These are phyloP conservation scores for Ilyonectria destructans DNA, from an alignment of 2,329 filamentous ascomycete species.

Conservation along the genomic window DNA sequence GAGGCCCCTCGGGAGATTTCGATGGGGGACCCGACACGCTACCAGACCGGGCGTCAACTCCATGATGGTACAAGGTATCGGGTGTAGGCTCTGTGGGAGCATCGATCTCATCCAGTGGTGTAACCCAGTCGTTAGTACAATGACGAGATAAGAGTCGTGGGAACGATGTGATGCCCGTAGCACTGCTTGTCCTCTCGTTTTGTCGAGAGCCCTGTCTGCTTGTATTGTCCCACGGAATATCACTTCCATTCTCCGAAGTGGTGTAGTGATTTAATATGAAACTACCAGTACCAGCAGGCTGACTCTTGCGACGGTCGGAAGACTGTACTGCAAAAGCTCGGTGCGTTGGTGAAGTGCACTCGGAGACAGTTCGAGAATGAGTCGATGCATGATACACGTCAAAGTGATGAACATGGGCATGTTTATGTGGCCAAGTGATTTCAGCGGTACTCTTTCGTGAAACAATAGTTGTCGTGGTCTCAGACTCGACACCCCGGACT, in stretches of 20 bases:
- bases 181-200: slow-evolving; percentile 37
- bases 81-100: slow-evolving; percentile 23
- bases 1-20: slow-evolving; percentile 30
- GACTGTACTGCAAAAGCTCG: slow-evolving; percentile 23
- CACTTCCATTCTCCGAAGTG: slow-evolving; percentile 35
- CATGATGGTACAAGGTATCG: slow-evolving; percentile 48
- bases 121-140: slow-evolving; percentile 54
- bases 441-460: slow-evolving; percentile 51
- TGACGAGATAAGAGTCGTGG: slow-evolving; percentile 52
- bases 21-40: slow-evolving; percentile 23
- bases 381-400: neutral
- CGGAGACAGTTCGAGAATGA: slow-evolving; percentile 39
- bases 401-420: slow-evolving; percentile 20
- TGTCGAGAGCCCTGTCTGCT: slow-evolving; percentile 37
- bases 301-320: slow-evolving; percentile 37
- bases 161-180: slow-evolving; percentile 55
- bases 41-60: slow-evolving; percentile 52
- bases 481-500: slow-evolving; percentile 34
- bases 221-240: slow-evolving; percentile 42
- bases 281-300: slow-evolving; percentile 25
- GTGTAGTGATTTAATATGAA: slow-evolving; percentile 44
- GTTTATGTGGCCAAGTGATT: slow-evolving; percentile 50
- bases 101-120: slow-evolving; percentile 41
- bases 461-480: slow-evolving; percentile 49
- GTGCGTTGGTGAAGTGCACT: slow-evolving; percentile 42